A percentile compares a stretch with the other conserved stretches of the same genome.
phyloP scores from a whole-genome alignment of 495 filamentous ascomycete genomes.

The Halenospora varia region DNA sequence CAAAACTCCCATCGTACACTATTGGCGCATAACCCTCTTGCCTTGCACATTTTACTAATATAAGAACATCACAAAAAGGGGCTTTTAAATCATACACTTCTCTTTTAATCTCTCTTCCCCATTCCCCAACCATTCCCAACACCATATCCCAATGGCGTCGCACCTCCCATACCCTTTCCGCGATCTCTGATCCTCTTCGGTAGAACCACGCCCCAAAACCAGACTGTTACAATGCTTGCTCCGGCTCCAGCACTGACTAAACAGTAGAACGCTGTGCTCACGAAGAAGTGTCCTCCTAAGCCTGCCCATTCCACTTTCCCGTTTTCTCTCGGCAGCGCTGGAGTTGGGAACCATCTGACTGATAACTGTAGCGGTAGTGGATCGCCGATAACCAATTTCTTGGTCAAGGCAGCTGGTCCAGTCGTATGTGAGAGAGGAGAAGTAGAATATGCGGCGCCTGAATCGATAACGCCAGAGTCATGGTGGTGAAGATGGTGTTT shows the following conservation, averaged over 20 bases:
- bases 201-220: slow-evolving; percentile 61
- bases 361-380: slow-evolving; percentile 74
- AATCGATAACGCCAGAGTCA: slow-evolving; percentile 70
- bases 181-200: slow-evolving; percentile 41
- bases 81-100: no score
- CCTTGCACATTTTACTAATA: neutral
- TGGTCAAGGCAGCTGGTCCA: slow-evolving; percentile 41
- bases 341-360: slow-evolving; percentile 81
- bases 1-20: neutral
- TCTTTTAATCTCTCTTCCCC: slow-evolving; percentile 23
- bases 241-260: slow-evolving; percentile 54
- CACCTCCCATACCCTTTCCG: slow-evolving; percentile 46
- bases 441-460: slow-evolving; percentile 80
- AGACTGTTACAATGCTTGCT: slow-evolving; percentile 48
- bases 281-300: slow-evolving; percentile 62
- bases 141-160: slow-evolving; percentile 48
- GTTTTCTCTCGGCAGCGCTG: slow-evolving; percentile 54
- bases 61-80: neutral
- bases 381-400: slow-evolving; percentile 80
- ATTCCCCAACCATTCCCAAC: slow-evolving; percentile 53
- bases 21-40: neutral
- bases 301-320: slow-evolving; percentile 53
- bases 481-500: slow-evolving; percentile 49
- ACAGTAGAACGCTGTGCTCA: slow-evolving; percentile 62
- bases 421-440: slow-evolving; percentile 60